phyloP scores from a whole-genome alignment of 2,329 filamentous ascomycete species.

The Peltaster fructicola region DNA sequence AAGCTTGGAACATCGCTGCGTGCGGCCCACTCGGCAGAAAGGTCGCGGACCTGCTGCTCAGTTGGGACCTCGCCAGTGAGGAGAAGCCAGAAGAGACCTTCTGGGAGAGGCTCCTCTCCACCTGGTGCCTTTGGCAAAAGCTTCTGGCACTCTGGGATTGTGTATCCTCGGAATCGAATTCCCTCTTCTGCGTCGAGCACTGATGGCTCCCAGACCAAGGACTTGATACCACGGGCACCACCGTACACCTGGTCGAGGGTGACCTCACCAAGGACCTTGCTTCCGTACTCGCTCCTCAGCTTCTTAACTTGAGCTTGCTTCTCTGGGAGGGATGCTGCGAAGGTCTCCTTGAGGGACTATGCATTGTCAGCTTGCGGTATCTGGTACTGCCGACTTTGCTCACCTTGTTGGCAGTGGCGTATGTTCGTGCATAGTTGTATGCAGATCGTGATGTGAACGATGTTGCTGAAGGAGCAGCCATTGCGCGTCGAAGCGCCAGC shows the following conservation, averaged over 20 bases:
- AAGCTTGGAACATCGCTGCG: conserved; percentile 95
- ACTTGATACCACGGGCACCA: conserved; percentile 97
- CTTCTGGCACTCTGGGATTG: conserved; percentile 96
- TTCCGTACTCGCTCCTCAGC: conserved; percentile 90
- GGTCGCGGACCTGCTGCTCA: conserved; percentile 95
- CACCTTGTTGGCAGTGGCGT: conserved; percentile 92
- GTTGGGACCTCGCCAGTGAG: conserved; percentile 93
- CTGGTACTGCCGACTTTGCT: conserved; percentile 46
- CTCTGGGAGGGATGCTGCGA: conserved; percentile 84
- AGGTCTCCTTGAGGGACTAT: conserved; percentile 94
- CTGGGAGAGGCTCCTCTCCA: conserved; percentile 89
- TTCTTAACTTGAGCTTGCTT: conserved; percentile 99
- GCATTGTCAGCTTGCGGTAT: conserved; percentile 7
- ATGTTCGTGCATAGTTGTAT: conserved; percentile 74
- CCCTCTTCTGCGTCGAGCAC: conserved; percentile 97
- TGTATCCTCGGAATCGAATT: conserved; percentile 98
- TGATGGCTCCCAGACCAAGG: conserved; percentile 95
- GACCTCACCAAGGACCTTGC: conserved; percentile 91
- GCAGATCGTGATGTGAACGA: conserved; percentile 33
- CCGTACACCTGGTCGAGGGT: conserved; percentile 99
- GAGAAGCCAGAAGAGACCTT: conserved; percentile 99
- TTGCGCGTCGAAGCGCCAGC: conserved; percentile 62
- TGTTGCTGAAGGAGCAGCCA: conserved; percentile 40
- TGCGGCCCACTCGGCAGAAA: conserved; percentile 97
- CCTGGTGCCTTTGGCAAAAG: conserved; percentile 92